phyloP scores from a whole-genome alignment of 2,329 filamentous ascomycete genomes.

The Penicillium sclerotigenum region DNA sequence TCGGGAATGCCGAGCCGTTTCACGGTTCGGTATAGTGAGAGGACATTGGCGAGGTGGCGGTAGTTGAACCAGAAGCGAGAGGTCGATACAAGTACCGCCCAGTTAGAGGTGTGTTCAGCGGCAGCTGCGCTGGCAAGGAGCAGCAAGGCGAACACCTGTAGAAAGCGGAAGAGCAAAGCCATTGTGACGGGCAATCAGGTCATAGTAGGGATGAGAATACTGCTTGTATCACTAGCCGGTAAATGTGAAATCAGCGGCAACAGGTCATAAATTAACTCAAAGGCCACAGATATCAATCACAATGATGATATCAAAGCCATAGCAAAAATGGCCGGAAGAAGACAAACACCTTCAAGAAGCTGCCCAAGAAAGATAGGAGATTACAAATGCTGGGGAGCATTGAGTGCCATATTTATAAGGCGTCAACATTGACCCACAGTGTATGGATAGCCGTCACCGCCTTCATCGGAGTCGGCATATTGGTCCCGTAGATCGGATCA shows the following conservation, averaged over 20 bases:
- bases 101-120: slow-evolving; percentile 83
- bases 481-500: slow-evolving; percentile 24
- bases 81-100: slow-evolving; percentile 97
- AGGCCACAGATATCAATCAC: background rate
- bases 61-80: slow-evolving; percentile 99
- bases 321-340: background rate
- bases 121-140: slow-evolving; percentile 20
- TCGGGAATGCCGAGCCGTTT: slow-evolving; percentile 97
- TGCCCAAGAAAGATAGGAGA: slow-evolving; percentile 3
- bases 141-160: slow-evolving; percentile 26
- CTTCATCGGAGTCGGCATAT: slow-evolving; percentile 26
- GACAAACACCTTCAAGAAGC: background rate
- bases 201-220: slow-evolving; percentile 15
- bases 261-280: background rate
- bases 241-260: background rate
- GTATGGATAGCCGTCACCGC: slow-evolving; percentile 14
- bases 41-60: slow-evolving; percentile 93
- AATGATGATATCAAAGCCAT: background rate
- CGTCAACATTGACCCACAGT: background rate
- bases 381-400: slow-evolving; percentile 3
- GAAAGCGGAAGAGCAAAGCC: slow-evolving; percentile 25
- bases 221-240: slow-evolving; percentile 1
- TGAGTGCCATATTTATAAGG: background rate
- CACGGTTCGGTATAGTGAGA: slow-evolving; percentile 95
- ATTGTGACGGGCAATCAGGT: slow-evolving; percentile 23